phyloP scores from a whole-genome alignment of 306 rosid genomes.

The Inga oerstediana region DNA sequence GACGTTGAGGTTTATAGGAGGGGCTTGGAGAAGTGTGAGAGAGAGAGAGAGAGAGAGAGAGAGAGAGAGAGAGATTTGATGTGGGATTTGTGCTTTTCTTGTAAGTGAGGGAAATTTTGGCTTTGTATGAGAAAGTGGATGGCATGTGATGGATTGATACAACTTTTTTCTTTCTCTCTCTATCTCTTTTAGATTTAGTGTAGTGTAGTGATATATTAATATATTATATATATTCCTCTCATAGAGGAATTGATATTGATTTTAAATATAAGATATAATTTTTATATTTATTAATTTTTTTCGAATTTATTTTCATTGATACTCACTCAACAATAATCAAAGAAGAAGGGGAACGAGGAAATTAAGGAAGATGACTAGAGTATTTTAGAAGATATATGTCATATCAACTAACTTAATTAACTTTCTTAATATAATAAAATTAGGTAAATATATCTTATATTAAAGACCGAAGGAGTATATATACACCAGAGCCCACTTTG shows the following conservation, averaged over 20 bases:
- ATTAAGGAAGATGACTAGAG: too few relatives aligned
- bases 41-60: constrained; percentile 32
- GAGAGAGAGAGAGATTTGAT: constrained; percentile 30
- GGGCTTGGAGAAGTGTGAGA: neutral
- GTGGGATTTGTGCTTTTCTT: constrained; percentile 86
- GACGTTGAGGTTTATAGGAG: constrained; percentile 14
- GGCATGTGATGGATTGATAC: constrained; percentile 42
- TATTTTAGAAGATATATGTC: too few relatives aligned
- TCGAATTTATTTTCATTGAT: fast-evolving
- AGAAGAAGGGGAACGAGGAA: fast-evolving
- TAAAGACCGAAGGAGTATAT: fast-evolving
- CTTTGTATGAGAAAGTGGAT: constrained; percentile 64
- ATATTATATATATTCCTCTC: too few relatives aligned
- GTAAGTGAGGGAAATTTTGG: constrained; percentile 91
- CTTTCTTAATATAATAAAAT: too few relatives aligned
- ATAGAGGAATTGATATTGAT: too few relatives aligned
- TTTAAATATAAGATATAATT: too few relatives aligned
- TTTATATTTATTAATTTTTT: too few relatives aligned
- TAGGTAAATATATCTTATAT: too few relatives aligned
- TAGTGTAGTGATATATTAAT: neutral
- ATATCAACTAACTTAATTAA: too few relatives aligned
- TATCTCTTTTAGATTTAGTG: neutral
- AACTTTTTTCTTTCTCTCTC: constrained; percentile 34
- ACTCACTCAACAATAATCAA: too few relatives aligned
- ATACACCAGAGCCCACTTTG: too few relatives aligned